phyloP scores from a whole-genome alignment of 2,329 filamentous ascomycete species.

The Ramularia endophylla region DNA sequence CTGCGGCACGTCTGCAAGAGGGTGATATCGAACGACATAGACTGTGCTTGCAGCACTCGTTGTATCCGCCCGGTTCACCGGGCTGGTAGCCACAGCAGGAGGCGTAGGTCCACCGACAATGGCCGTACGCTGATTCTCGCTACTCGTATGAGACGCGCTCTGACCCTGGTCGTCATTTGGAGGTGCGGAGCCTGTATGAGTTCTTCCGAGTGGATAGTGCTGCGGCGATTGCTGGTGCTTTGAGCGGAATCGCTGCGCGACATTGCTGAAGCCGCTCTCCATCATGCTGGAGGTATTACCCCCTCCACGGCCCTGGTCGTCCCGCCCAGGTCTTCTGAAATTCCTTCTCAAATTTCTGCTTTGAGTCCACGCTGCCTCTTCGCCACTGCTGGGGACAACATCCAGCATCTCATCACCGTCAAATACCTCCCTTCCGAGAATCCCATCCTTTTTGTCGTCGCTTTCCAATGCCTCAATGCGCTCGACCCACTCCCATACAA shows the following conservation, averaged over 20 bases:
- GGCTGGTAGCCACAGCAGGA: conserved; percentile 46
- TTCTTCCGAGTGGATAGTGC: conserved; percentile 30
- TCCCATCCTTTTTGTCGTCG: conserved; percentile 90
- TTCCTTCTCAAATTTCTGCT: conserved; percentile 34
- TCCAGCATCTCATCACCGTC: conserved; percentile 92
- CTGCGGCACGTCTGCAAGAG: conserved; percentile 43
- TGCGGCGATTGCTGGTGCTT: conserved; percentile 18
- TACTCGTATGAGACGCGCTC: not conserved
- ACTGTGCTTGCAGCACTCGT: conserved; percentile 58
- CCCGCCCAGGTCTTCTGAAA: conserved; percentile 27
- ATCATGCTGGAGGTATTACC: conserved; percentile 21
- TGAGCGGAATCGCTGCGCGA: conserved; percentile 24
- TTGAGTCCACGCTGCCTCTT: conserved; percentile 49
- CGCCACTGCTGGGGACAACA: conserved; percentile 46
- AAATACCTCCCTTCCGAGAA: conserved; percentile 83
- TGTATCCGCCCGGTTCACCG: conserved; percentile 55
- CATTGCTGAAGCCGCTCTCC: conserved; percentile 22
- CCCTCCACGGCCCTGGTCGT: conserved; percentile 22
- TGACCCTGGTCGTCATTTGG: conserved; percentile 8
- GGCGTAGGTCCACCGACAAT: conserved; percentile 31
- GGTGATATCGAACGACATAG: conserved; percentile 58
- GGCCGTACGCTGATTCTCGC: conserved; percentile 1
- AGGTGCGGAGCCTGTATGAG: conserved; percentile 23
- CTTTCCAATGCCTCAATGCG: conserved; percentile 86
- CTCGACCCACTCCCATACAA: conserved; percentile 98